Evolutionary conservation across 2,329 filamentous ascomycete species (phyloP), one percentile per base, ranked within the genome.

Genomic region (Hyphodiscus sp.): DNA sequence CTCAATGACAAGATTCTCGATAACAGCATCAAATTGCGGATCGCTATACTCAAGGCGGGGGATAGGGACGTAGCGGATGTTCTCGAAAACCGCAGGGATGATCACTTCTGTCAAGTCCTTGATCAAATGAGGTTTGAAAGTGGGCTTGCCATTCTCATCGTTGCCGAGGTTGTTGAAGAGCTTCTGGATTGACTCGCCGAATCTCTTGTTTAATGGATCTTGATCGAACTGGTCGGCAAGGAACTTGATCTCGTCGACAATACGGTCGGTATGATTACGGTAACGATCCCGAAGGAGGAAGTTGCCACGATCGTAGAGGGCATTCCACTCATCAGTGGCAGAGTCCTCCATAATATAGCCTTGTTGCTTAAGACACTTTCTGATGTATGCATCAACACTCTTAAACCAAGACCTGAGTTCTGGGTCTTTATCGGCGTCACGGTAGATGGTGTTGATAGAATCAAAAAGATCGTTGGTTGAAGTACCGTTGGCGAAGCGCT

Each of bases 1-100:
- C 74, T 99, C 94, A 50, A 99, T 81, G 45, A 96, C 87, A 11
- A 99, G 76, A 70, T 99, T 99, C 76, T 99, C 94, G 45, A 99
- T 81, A 47, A 97, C 81, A 47, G 86, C 86, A 70, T 99, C 94
- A 49, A 95, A 77, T 77, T 86, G 83, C 2, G 81, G 78, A 63
- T 97, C 94, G 1, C 83, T 86, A 67, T 91, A 94, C 74, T 99
- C 94, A 56, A 99, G 96, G 52, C 94, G 87, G 20, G 94, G 94
- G 48, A 99, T 82, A 3, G 94, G 91, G 15, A 99, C 81, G 70
- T 99, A 99, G 57, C 89, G 86, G 53, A 94, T 77, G 61, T 85
- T 89, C 75, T 95, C 88, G 61, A 99, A 86, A 51, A 89, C 73
- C 11, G 78, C 82, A 1, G 94, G 94, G 8, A 99, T 67, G 61